Conservation (phyloP, 306 rosid genomes). For the Pyrus communis region DNA sequence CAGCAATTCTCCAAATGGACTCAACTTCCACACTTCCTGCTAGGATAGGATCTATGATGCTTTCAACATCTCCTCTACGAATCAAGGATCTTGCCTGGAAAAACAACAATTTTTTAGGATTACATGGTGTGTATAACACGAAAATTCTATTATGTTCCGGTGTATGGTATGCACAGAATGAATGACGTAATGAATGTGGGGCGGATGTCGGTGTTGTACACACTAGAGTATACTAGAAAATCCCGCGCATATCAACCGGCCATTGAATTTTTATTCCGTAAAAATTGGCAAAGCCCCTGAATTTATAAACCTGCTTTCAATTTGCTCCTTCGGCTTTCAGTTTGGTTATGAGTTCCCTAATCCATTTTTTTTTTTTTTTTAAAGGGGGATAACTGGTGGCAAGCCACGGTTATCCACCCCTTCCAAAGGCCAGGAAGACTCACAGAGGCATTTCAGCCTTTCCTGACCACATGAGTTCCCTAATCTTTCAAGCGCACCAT, state of each 20-base stretch:
- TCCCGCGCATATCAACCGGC: neutral
- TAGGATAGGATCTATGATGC: slow-evolving; percentile 65
- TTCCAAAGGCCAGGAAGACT: rapidly evolving
- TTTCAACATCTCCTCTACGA: slow-evolving; percentile 70
- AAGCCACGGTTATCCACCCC: no score
- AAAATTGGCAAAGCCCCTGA: neutral
- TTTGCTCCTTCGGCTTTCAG: no score
- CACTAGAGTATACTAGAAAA: neutral
- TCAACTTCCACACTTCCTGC: slow-evolving; percentile 60
- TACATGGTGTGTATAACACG: neutral
- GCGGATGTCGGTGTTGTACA: neutral
- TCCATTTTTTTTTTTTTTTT: no score
- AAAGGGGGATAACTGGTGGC: no score
- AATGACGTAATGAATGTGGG: no score
- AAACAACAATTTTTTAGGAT: slow-evolving; percentile 8
- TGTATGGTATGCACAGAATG: no score
- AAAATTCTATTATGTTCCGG: no score
- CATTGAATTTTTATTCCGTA: neutral
- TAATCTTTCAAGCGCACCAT: no score
- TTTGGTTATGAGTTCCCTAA: no score
- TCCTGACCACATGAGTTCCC: no score
- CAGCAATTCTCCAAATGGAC: slow-evolving; percentile 86
- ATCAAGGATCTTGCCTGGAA: slow-evolving; percentile 76
- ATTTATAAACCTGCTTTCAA: no score
- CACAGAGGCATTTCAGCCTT: no score